phyloP scores from a whole-genome alignment of 331 rosid species.

The Telfairia occidentalis region DNA sequence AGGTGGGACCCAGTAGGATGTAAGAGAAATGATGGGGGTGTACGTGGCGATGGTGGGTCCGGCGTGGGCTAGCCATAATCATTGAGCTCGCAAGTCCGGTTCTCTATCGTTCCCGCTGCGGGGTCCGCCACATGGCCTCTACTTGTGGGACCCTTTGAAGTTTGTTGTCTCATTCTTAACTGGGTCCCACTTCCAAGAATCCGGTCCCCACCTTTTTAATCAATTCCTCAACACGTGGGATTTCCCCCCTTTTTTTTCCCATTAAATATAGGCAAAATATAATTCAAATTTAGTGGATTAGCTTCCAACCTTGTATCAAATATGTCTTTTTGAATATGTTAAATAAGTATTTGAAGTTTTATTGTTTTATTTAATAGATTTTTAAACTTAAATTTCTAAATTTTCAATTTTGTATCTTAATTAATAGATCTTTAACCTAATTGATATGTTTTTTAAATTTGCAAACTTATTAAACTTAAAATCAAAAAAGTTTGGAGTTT shows the following conservation, averaged over 20 bases:
- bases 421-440: no score
- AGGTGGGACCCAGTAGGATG: background rate
- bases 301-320: no score
- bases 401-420: no score
- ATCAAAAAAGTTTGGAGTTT: no score
- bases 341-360: no score
- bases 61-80: slow-evolving; percentile 12
- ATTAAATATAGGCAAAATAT: background rate
- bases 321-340: no score
- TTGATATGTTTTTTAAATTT: no score
- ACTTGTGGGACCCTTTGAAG: background rate
- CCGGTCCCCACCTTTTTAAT: background rate
- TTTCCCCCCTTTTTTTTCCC: background rate
- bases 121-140: slow-evolving; percentile 7
- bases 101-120: background rate
- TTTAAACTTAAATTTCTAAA: no score
- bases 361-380: no score
- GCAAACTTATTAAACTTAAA: no score
- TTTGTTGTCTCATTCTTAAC: slow-evolving; percentile 2
- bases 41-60: slow-evolving; percentile 3
- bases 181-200: background rate
- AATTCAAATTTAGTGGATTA: no score
- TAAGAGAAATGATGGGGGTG: background rate
- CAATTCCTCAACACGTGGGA: background rate
- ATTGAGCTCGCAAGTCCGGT: background rate